phyloP scores from a whole-genome alignment of 192 early-diverging fungal genomes.

The Anaeromyces robustus region DNA sequence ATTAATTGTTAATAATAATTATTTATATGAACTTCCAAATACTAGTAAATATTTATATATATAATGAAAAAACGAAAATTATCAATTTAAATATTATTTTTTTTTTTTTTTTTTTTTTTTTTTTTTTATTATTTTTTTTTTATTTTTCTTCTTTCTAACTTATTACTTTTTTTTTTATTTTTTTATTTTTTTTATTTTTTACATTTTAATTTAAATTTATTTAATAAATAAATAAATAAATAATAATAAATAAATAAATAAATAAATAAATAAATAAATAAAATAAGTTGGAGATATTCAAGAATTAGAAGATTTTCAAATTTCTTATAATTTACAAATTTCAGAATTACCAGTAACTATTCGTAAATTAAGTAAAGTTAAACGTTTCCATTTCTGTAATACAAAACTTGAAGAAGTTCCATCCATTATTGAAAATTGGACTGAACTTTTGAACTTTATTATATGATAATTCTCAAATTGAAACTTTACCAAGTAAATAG shows the following conservation, averaged over 20 bases:
- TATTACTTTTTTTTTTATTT: too few species aligned
- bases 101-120: too few species aligned
- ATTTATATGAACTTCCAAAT: slow-evolving; percentile 1
- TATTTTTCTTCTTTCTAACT: too few species aligned
- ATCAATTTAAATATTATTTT: too few species aligned
- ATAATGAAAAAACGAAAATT: too few species aligned
- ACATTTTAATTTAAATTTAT: too few species aligned
- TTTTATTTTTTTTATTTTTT: too few species aligned
- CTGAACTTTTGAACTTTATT: slow-evolving; percentile 3
- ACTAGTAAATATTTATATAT: neutral
- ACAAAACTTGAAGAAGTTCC: slow-evolving; percentile 6
- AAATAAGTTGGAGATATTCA: neutral
- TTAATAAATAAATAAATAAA: too few species aligned
- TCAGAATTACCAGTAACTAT: neutral
- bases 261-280: too few species aligned
- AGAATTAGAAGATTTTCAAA: neutral
- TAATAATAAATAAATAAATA: too few species aligned
- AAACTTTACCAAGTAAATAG: neutral
- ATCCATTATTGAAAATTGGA: neutral
- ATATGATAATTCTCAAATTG: slow-evolving; percentile 8
- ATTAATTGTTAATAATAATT: neutral
- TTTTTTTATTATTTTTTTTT: too few species aligned
- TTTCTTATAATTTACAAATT: neutral
- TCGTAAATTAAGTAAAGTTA: neutral
- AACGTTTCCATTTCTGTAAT: neutral